phyloP scores from a whole-genome alignment of 176 grass and related monocot species.

The Canna indica region DNA sequence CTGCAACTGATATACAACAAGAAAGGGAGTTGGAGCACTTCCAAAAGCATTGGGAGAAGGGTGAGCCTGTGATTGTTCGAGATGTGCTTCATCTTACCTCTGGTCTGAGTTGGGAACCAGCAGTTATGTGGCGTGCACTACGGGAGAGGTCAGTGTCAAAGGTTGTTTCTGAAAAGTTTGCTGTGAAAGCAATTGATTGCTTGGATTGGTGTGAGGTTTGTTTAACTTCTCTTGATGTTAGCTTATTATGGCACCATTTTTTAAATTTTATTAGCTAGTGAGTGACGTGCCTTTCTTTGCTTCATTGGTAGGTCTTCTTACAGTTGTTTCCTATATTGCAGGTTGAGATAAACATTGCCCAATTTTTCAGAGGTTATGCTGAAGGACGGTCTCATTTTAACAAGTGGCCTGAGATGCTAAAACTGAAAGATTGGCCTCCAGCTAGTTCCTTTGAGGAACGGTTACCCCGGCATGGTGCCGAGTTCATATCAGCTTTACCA shows the following conservation, averaged over 20 bases:
- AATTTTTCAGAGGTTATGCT: conserved; percentile 63
- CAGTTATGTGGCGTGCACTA: conserved; percentile 88
- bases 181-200: conserved; percentile 57
- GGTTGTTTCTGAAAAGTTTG: conserved; percentile 27
- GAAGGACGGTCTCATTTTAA: conserved; percentile 22
- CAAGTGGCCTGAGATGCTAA: conserved; percentile 49
- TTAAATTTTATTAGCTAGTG: too few species aligned
- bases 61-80: conserved; percentile 68
- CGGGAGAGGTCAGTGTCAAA: conserved; percentile 38
- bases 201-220: conserved; percentile 90
- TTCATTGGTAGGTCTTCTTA: too few species aligned
- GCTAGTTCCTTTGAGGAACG: conserved; percentile 61
- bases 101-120: conserved; percentile 78
- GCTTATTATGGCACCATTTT: too few species aligned
- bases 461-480: conserved; percentile 72
- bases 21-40: conserved; percentile 57
- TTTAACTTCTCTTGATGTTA: too few species aligned
- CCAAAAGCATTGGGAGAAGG: conserved; percentile 70
- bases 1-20: conserved; percentile 34
- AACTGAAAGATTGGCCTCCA: conserved; percentile 85
- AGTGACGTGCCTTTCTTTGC: too few species aligned
- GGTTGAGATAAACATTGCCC: conserved; percentile 48
- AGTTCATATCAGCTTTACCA: conserved; percentile 68
- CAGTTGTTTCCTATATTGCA: too few species aligned
- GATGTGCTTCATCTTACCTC: conserved; percentile 55